Base-by-base conservation (phyloP, 192 early-diverging fungal genomes). In the Coemansia sp. region DNA sequence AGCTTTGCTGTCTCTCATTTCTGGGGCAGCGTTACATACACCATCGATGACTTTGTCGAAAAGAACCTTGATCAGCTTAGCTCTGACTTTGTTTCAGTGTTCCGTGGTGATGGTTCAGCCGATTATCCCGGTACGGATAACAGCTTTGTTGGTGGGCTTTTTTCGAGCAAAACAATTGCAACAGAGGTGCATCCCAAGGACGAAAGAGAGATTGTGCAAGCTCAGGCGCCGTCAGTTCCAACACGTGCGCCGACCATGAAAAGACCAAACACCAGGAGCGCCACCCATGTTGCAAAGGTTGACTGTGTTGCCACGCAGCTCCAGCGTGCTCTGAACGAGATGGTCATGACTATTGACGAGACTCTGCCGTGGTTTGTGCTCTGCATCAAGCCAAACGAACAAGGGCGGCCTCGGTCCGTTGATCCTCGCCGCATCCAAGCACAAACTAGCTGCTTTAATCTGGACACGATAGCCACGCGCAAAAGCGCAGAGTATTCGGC, bases 21-120 rank as follows among this genome's bases (percentile, higher is more conserved):
- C 65, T 83, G 81, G 81, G 77, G 77, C 67, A 63, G 61, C 58
- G 73, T 76, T 62, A 77, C 71, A 62, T 98, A 96, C 82, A 83
- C 87, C 36, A 83, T 96, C 70, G 88, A 90, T 62, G 94, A 96
- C 63, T 95, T 90, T 82, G 85, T 87, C 42, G 89, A 89, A 54
- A 85, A 88, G 63, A 94, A 98, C 72, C 81, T 86, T 16, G 93
- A 95, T 65, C 86, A 87, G 68, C 76, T 96, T 18, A 91, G 89
- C 77, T 82, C 90, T 0, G 93, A 96, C 75, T 93, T 94, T 82
- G 90, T 97, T 6, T 85, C 90, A 0, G 80, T 95, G 36, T 92
- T 97, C 85, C 88, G 93, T 41, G 90, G 91, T 37, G 77, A 83
- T 51, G 81, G 77, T 40, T 72, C 81, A 3, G 64, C 65, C 37